Evolutionary conservation across 495 filamentous ascomycete genomes (phyloP).

Genomic region (Aspergillus asperescens): DNA sequence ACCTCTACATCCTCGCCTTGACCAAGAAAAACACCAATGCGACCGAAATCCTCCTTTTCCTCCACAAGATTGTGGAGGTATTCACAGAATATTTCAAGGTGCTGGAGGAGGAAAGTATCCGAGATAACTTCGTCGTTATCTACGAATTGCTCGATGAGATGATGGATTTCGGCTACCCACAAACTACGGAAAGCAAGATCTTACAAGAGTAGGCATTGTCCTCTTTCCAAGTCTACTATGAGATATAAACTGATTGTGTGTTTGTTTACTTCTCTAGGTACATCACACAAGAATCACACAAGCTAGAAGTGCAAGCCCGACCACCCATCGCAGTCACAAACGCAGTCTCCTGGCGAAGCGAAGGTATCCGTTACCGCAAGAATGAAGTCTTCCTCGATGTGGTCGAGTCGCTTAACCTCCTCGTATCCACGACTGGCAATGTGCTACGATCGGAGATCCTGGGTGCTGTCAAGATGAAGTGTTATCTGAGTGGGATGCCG

Average conservation of each 20-base stretch:
- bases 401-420: constrained; percentile 91
- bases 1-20: constrained; percentile 96
- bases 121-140: constrained; percentile 99
- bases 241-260: background rate
- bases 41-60: constrained; percentile 94
- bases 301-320: constrained; percentile 95
- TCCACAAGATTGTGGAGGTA: constrained; percentile 97
- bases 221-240: background rate
- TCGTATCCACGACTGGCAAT: constrained; percentile 91
- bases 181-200: constrained; percentile 99
- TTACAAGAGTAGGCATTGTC: constrained; percentile 68
- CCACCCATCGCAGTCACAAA: constrained; percentile 99
- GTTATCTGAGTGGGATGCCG: constrained; percentile 97
- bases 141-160: constrained; percentile 99
- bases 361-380: constrained; percentile 98
- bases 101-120: constrained; percentile 97
- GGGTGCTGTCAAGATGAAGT: constrained; percentile 99
- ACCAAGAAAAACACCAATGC: constrained; percentile 99
- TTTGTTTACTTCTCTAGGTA: constrained; percentile 47
- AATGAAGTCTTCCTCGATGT: constrained; percentile 99
- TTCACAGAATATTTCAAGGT: constrained; percentile 99
- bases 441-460: constrained; percentile 96
- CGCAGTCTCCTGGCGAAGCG: constrained; percentile 94
- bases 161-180: constrained; percentile 99
- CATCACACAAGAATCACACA: constrained; percentile 99